These are phyloP conservation scores for Botrytis fragariae DNA, from an alignment of 2,329 filamentous ascomycete genomes.

Conservation along the genomic window DNA sequence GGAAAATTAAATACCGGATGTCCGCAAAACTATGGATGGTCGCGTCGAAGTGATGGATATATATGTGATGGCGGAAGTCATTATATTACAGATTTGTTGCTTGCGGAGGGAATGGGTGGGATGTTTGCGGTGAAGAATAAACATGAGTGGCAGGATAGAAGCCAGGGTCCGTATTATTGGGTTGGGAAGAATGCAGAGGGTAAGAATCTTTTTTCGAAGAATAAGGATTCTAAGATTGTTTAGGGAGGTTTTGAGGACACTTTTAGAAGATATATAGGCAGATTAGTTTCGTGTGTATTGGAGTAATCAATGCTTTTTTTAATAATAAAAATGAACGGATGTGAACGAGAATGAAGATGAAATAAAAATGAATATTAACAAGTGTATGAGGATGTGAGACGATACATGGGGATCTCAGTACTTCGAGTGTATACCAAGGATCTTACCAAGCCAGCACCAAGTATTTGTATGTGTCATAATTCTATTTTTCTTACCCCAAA, in stretches of 20 bases:
- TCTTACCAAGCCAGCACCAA: not conserved
- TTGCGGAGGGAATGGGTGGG: conserved; percentile 28
- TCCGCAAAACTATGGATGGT: conserved; percentile 19
- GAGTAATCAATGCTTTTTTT: not conserved
- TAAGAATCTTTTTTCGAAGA: conserved; percentile 8
- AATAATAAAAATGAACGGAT: too few relatives aligned
- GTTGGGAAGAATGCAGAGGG: not conserved
- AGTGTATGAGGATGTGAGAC: not conserved
- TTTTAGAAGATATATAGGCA: not conserved
- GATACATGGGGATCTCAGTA: too few relatives aligned
- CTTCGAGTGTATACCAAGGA: not conserved
- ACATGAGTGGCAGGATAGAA: conserved; percentile 16
- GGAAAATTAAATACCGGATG: conserved; percentile 16
- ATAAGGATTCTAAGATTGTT: not conserved
- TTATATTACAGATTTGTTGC: conserved; percentile 26
- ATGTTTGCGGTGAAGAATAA: conserved; percentile 18
- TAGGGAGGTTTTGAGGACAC: not conserved
- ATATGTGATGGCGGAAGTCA: conserved; percentile 26
- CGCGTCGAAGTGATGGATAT: conserved; percentile 25
- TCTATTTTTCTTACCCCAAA: not conserved
- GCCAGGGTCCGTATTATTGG: conserved; percentile 13
- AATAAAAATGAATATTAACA: not conserved
- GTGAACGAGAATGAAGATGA: not conserved
- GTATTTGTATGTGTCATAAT: not conserved
- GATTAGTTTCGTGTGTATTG: not conserved